Percentiles rank a stretch among this genome's conserved stretches.
These are phyloP conservation scores for Achaetomium macrosporum DNA, from an alignment of 2,329 filamentous ascomycete species.

Conservation along the genomic window DNA sequence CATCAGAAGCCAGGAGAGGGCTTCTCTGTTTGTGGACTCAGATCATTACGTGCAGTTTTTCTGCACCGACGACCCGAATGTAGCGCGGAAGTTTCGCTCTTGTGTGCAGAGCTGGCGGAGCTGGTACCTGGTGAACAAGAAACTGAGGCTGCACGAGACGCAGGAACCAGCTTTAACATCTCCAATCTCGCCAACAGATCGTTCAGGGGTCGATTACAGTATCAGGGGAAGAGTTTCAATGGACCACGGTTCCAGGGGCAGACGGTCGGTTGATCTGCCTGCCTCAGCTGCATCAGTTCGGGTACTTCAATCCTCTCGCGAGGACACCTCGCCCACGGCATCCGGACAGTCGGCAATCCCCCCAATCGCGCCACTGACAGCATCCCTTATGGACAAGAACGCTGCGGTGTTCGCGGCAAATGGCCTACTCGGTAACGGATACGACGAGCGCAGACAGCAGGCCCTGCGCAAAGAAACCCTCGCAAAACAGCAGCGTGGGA, in stretches of 20 bases:
- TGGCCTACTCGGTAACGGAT: slow-evolving; percentile 47
- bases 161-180: slow-evolving; percentile 23
- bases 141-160: slow-evolving; percentile 38
- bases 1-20: slow-evolving; percentile 88
- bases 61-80: slow-evolving; percentile 63
- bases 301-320: slow-evolving; percentile 12
- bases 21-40: slow-evolving; percentile 71
- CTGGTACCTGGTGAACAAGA: slow-evolving; percentile 79
- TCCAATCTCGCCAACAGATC: slow-evolving; percentile 25
- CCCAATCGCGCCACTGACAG: slow-evolving; percentile 18
- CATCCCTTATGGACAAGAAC: slow-evolving; percentile 28
- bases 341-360: background rate
- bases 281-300: slow-evolving; percentile 13
- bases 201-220: background rate
- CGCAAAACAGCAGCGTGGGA: slow-evolving; percentile 8
- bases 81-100: slow-evolving; percentile 64
- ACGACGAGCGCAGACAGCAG: slow-evolving; percentile 41
- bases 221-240: slow-evolving; percentile 30
- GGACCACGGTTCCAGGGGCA: slow-evolving; percentile 34
- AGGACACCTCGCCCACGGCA: background rate
- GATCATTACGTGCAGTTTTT: slow-evolving; percentile 93
- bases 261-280: slow-evolving; percentile 26
- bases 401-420: slow-evolving; percentile 43
- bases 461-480: slow-evolving; percentile 23
- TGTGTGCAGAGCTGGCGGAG: slow-evolving; percentile 78